These are phyloP conservation scores for Neoboletus subvelutipes DNA, from an alignment of 768 basidiomycete genomes.

Conservation along the genomic window DNA sequence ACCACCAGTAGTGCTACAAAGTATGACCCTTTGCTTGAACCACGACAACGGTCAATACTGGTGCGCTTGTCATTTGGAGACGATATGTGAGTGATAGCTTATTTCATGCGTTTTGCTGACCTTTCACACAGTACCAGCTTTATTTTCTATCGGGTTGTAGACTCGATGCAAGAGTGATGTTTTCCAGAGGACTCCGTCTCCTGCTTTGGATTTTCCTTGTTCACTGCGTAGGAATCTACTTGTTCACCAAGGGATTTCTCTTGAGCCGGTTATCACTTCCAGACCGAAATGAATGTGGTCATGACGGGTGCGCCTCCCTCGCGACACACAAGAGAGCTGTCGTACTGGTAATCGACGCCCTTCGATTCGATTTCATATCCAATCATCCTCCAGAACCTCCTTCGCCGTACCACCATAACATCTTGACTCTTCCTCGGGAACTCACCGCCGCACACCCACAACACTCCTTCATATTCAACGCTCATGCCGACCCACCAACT, in stretches of 20 bases:
- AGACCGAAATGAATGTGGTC: conserved; percentile 49
- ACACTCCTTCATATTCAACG: conserved; percentile 84
- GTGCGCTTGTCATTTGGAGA: neutral
- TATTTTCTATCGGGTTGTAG: neutral
- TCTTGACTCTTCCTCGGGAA: conserved; percentile 75
- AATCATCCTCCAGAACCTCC: conserved; percentile 55
- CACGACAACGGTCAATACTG: neutral
- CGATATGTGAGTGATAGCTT: neutral
- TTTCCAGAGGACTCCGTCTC: conserved; percentile 23
- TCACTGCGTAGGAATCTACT: conserved; percentile 78
- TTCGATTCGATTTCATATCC: conserved; percentile 92
- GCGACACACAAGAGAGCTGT: conserved; percentile 80
- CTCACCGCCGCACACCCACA: conserved; percentile 62
- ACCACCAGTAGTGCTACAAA: too few relatives aligned
- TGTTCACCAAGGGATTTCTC: conserved; percentile 92
- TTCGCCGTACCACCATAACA: conserved; percentile 76
- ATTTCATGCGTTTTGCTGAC: neutral
- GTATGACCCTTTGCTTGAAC: neutral
- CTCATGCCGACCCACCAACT: conserved; percentile 93
- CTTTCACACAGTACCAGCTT: neutral
- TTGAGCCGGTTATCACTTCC: conserved; percentile 57
- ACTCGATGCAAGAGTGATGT: conserved; percentile 21
- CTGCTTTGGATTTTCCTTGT: conserved; percentile 61
- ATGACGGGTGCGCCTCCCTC: conserved; percentile 37
- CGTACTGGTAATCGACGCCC: conserved; percentile 84